Conservation (phyloP, 2,329 filamentous ascomycete species). For the Colletotrichum cuscutae region DNA sequence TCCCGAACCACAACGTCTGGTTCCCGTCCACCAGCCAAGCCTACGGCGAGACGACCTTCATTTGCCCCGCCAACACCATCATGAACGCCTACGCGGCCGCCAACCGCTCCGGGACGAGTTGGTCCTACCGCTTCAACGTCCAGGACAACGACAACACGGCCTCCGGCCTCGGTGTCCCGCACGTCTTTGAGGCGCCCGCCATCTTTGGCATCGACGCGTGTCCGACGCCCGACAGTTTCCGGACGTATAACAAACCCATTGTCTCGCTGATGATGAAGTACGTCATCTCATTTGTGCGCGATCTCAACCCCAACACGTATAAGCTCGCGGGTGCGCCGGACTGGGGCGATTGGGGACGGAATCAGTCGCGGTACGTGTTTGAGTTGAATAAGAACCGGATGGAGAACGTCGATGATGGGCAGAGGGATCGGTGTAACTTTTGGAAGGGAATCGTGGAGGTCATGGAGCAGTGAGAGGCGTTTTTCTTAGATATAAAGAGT, state of each 20-base stretch:
- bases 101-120: conserved; percentile 41
- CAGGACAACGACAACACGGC: conserved; percentile 47
- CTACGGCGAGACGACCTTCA: conserved; percentile 58
- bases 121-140: conserved; percentile 63
- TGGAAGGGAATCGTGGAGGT: conserved; percentile 51
- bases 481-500: not conserved
- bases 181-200: conserved; percentile 58
- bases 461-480: conserved; percentile 35
- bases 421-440: conserved; percentile 51
- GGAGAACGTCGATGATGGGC: conserved; percentile 48
- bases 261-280: conserved; percentile 61
- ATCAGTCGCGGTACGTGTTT: conserved; percentile 50
- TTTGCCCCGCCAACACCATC: conserved; percentile 54
- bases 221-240: conserved; percentile 49
- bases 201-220: conserved; percentile 57
- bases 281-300: conserved; percentile 59
- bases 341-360: conserved; percentile 53
- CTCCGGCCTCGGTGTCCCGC: conserved; percentile 57
- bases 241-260: conserved; percentile 54
- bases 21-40: conserved; percentile 54
- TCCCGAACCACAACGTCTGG: conserved; percentile 53
- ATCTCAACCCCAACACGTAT: conserved; percentile 55
- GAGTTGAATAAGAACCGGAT: conserved; percentile 52
- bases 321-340: conserved; percentile 46
- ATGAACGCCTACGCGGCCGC: conserved; percentile 45